Percentiles rank a stretch among this genome's conserved stretches.
phyloP scores from a whole-genome alignment of 768 basidiomycete genomes.

The Podaxis pistillaris region DNA sequence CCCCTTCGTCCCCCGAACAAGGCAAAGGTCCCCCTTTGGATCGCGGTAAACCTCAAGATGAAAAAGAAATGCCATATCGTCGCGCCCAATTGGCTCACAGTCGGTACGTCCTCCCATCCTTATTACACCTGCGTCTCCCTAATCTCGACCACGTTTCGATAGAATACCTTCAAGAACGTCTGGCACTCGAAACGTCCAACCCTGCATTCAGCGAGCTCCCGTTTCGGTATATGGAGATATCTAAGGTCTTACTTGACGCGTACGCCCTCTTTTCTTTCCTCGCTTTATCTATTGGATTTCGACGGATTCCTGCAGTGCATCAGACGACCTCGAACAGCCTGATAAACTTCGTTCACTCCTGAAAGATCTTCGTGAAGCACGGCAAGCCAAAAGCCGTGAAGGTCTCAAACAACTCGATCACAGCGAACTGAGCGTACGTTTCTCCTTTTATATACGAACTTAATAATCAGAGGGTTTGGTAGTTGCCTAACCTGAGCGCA shows the following conservation, averaged over 20 bases:
- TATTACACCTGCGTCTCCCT: neutral
- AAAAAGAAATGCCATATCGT: conserved; percentile 96
- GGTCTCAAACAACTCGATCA: conserved; percentile 81
- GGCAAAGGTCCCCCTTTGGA: conserved; percentile 90
- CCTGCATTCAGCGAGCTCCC: conserved; percentile 78
- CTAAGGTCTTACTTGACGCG: conserved; percentile 93
- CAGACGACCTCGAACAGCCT: conserved; percentile 85
- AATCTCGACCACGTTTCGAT: neutral
- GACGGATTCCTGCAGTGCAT: conserved; percentile 51
- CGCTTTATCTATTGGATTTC: neutral
- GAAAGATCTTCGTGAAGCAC: conserved; percentile 93
- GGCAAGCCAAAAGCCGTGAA: conserved; percentile 90
- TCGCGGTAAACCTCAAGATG: conserved; percentile 89
- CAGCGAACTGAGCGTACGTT: conserved; percentile 73
- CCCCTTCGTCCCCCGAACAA: conserved; percentile 88
- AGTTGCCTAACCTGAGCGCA: conserved; percentile 84
- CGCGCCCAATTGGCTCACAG: conserved; percentile 83
- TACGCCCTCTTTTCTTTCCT: conserved; percentile 36
- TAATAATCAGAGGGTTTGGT: conserved; percentile 3
- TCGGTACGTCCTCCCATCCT: conserved; percentile 52
- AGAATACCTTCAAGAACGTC: conserved; percentile 81
- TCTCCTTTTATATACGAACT: neutral
- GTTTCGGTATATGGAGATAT: conserved; percentile 85
- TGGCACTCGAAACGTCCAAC: conserved; percentile 72
- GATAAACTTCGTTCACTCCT: conserved; percentile 83